These are phyloP conservation scores for Violaceomyces palustris DNA, from an alignment of 1,284 basidiomycete genomes.

Conservation along the genomic window DNA sequence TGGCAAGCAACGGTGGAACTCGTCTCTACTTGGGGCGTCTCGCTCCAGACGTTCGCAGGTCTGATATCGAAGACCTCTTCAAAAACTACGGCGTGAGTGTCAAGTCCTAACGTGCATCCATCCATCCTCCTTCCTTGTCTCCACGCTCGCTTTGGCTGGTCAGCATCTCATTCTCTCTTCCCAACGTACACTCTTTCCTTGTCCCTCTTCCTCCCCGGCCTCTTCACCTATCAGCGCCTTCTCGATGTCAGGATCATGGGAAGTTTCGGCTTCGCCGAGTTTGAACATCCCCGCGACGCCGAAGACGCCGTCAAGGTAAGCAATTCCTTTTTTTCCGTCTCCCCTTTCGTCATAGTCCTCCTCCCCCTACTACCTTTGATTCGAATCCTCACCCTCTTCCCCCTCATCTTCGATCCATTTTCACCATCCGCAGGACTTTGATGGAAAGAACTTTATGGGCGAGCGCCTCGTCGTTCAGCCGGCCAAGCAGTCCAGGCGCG, in stretches of 20 bases:
- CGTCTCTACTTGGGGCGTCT: slow-evolving; percentile 50
- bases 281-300: slow-evolving; percentile 49
- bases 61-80: slow-evolving; percentile 49
- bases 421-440: slow-evolving; percentile 37
- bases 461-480: slow-evolving; percentile 49
- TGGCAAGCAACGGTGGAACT: no score
- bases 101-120: neutral
- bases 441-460: slow-evolving; percentile 49
- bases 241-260: slow-evolving; percentile 49
- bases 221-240: slow-evolving; percentile 10
- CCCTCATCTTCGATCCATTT: neutral
- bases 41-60: slow-evolving; percentile 36
- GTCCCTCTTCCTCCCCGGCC: neutral
- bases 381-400: neutral
- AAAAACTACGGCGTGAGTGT: slow-evolving; percentile 45
- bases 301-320: slow-evolving; percentile 45
- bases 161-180: slow-evolving; percentile 12
- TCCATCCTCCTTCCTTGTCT: neutral
- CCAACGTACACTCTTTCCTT: neutral
- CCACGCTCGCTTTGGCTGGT: neutral
- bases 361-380: neutral
- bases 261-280: slow-evolving; percentile 49
- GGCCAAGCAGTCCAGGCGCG: slow-evolving; percentile 40
- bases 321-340: neutral
- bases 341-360: neutral